phyloP scores from a whole-genome alignment of 176 grass and related monocot species.

The Carex parvula region DNA sequence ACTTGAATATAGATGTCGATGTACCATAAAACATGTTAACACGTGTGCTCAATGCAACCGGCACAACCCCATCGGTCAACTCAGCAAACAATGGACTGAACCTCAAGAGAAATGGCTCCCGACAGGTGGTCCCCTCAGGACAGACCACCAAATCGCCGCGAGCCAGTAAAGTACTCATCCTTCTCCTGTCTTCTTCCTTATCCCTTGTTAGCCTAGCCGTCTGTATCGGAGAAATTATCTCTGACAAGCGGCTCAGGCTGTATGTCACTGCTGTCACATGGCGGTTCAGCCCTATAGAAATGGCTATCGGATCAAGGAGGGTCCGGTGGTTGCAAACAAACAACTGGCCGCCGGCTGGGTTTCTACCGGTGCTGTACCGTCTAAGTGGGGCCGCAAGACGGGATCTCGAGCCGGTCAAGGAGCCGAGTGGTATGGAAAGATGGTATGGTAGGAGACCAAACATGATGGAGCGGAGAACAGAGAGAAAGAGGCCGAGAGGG shows the following conservation, averaged over 20 bases:
- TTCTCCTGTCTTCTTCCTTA: constrained; percentile 43
- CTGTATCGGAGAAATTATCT: constrained; percentile 55
- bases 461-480: constrained; percentile 28
- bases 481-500: constrained; percentile 43
- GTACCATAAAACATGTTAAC: constrained; percentile 77
- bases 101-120: constrained; percentile 56
- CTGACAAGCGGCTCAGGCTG: constrained; percentile 63
- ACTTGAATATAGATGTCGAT: constrained; percentile 45
- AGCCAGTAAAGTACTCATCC: constrained; percentile 44
- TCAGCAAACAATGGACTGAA: constrained; percentile 70
- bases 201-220: constrained; percentile 55
- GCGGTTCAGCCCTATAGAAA: constrained; percentile 36
- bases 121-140: constrained; percentile 78
- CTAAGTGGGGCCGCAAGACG: constrained; percentile 22
- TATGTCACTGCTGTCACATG: constrained; percentile 60
- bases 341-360: neutral
- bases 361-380: neutral
- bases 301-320: constrained; percentile 56
- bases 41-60: constrained; percentile 41
- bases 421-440: constrained; percentile 33
- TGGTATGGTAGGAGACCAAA: constrained; percentile 49
- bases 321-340: constrained; percentile 77
- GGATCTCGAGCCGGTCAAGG: constrained; percentile 42
- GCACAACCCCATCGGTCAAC: constrained; percentile 36
- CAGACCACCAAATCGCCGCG: constrained; percentile 60